Evolutionary conservation across 768 basidiomycete species (phyloP).

Genomic region (Boletus rubescentipes): DNA sequence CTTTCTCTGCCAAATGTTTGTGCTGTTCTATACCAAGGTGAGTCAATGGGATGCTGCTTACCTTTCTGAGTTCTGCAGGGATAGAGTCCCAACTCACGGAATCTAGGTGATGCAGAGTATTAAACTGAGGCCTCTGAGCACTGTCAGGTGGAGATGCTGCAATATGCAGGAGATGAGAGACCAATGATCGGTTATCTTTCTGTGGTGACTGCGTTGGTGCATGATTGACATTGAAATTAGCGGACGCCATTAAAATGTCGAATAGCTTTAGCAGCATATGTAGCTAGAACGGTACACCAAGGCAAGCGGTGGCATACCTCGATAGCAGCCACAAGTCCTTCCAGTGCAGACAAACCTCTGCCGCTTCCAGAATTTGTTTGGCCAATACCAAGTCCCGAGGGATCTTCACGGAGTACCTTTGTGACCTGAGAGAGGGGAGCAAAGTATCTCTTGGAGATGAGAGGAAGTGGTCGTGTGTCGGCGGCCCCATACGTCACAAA

Average conservation of each 20-base stretch:
- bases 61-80: conserved; percentile 62
- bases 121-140: conserved; percentile 54
- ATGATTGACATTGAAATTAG: conserved; percentile 12
- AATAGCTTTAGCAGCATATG: conserved; percentile 40
- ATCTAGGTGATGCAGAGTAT: conserved; percentile 48
- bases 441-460: conserved; percentile 62
- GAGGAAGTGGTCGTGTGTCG: conserved; percentile 53
- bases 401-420: conserved; percentile 47
- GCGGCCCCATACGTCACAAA: conserved; percentile 64
- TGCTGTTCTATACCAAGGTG: background rate
- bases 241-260: conserved; percentile 33
- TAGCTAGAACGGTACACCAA: background rate
- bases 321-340: conserved; percentile 66
- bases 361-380: conserved; percentile 47
- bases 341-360: conserved; percentile 64
- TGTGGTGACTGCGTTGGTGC: conserved; percentile 22
- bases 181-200: conserved; percentile 28
- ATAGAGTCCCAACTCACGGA: conserved; percentile 58
- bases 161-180: conserved; percentile 59
- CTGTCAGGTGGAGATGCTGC: conserved; percentile 57
- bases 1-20: conserved; percentile 44
- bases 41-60: conserved; percentile 19
- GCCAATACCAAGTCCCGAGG: conserved; percentile 55
- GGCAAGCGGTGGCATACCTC: conserved; percentile 48
- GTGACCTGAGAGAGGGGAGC: conserved; percentile 38